These are phyloP conservation scores for Phalaenopsis hybrid DNA, from an alignment of 116 monocot species.

Conservation along the genomic window DNA sequence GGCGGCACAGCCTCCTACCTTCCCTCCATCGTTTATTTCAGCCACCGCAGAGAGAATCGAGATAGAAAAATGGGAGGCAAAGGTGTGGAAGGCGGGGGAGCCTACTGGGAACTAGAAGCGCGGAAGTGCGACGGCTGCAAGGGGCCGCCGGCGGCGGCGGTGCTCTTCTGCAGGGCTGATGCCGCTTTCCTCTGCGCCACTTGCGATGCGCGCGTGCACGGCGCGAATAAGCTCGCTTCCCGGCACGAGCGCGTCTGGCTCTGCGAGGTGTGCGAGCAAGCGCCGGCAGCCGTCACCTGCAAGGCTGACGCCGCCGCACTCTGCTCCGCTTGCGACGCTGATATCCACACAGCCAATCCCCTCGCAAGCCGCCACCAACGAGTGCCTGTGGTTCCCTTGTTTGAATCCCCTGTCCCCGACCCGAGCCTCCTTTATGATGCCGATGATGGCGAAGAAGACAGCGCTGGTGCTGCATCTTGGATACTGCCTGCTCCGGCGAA, in stretches of 20 bases:
- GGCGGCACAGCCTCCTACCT: neutral
- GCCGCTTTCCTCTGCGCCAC: constrained; percentile 46
- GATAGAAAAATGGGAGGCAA: neutral
- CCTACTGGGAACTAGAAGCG: constrained; percentile 15
- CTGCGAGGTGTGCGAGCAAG: constrained; percentile 58
- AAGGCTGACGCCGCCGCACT: constrained; percentile 65
- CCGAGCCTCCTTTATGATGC: neutral
- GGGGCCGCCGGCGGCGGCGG: constrained; percentile 30
- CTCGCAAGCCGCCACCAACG: constrained; percentile 61
- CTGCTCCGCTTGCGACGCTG: constrained; percentile 52
- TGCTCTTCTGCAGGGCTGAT: constrained; percentile 44
- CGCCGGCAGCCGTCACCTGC: constrained; percentile 54
- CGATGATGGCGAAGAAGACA: neutral
- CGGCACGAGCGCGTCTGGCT: constrained; percentile 56
- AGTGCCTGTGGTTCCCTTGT: constrained; percentile 32
- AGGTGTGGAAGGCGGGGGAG: neutral
- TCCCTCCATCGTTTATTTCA: neutral
- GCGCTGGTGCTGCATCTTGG: neutral
- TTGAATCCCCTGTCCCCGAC: neutral
- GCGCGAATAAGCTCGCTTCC: constrained; percentile 38
- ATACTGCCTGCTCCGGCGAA: constrained; percentile 1
- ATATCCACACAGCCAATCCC: constrained; percentile 65
- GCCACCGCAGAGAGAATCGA: neutral
- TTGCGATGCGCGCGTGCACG: constrained; percentile 51
- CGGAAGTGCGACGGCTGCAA: constrained; percentile 49